Evolutionary conservation across 2,329 filamentous ascomycete genomes (phyloP), one percentile per base, ranked within the genome.

Genomic region (Calonectria pseudoturangicola): DNA sequence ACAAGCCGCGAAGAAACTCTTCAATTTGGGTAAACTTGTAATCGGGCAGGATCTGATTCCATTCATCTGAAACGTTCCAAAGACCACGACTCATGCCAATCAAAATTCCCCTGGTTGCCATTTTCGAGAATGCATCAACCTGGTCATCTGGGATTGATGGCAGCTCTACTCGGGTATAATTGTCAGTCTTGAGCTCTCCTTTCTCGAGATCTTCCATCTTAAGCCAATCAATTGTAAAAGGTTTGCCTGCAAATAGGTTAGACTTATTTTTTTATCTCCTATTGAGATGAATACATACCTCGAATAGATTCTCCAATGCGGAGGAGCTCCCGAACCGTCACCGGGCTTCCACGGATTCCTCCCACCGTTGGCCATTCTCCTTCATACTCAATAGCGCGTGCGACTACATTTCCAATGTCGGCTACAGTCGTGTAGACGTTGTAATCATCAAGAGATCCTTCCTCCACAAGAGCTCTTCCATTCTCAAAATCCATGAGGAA

Each of bases 21-120:
- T 87, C 85, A 1, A 81, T 77, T 10, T 76, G 68, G 2, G 79
- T 83, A 62, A 89, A 89, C 68, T 84, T 68, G 47, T 85, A 86
- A 27, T 88, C 85, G 0, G 87, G 86, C 36, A 87, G 82, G 21
- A 86, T 75, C 63, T 81, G 72, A 72, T 89, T 89, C 81, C 83
- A 87, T 72, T 88, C 86, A 43, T 84, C 83, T 18, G 85, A 83
- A 1, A 86, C 82, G 67, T 82, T 79, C 81, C 84, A 86, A 4
- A 76, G 78, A 0, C 85, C 86, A 2, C 76, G 80, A 8, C 72
- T 62, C 15, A 83, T 80, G 6, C 81, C 84, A 25, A 82, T 65
- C 7, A 88, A 76, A 36, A 85, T 82, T 30, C 83, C 83, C 6
- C 80, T 73, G 3, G 83, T 48, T 47, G 84, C 80, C 1, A 75